Base-by-base conservation (phyloP, 129 eudicot species). In the Escallonia herrerae region DNA sequence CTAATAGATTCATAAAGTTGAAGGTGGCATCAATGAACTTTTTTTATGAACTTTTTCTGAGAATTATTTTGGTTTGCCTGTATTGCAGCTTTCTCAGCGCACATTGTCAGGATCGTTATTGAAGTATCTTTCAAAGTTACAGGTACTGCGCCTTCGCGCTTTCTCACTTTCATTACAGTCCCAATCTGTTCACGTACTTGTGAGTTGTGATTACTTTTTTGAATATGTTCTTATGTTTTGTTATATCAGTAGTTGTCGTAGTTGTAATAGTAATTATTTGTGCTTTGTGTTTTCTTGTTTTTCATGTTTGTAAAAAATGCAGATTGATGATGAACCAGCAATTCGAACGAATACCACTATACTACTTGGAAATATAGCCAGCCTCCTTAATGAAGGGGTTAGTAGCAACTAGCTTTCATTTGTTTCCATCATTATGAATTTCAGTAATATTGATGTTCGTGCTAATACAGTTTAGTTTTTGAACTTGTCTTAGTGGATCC, bases 261-360 rank as follows among this genome's bases (percentile, higher is more conserved):
- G 33, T 22, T 22, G 33, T 22, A 22, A 22, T 15, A 7, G 1
- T 44, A 37, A 4, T 63, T 46, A 15, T 52, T 66, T 47, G 5
- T 61, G 42, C 22, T 39, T 68, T 62, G 56, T 44, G 44, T 40
- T 48, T 57, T 64, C 49, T 15, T 8, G 7, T 65, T 37, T 62
- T 51, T 40, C 50, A 47, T 46, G 60, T 9, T 56, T 46, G 41
- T 46, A 62, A 57, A 47, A 73, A 45, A 56, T 76, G 57, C 68
- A 91, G 97, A 96, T 93, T 72, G 98, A 93, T 52, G 98, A 93
- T 73, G 98, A 93, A 77, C 90, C 98, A 11, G 98, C 96, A 6
- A 93, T 93, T 71, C 76, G 98, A 76, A 93, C 98, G 55, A 93
- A 93, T 77, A 93, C 98, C 74, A 93, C 98, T 60, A 93, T 93